A percentile compares a stretch with the other conserved stretches of the same genome.
Conservation (phyloP, 1,139 yeast species). For the Diutina sp. region DNA sequence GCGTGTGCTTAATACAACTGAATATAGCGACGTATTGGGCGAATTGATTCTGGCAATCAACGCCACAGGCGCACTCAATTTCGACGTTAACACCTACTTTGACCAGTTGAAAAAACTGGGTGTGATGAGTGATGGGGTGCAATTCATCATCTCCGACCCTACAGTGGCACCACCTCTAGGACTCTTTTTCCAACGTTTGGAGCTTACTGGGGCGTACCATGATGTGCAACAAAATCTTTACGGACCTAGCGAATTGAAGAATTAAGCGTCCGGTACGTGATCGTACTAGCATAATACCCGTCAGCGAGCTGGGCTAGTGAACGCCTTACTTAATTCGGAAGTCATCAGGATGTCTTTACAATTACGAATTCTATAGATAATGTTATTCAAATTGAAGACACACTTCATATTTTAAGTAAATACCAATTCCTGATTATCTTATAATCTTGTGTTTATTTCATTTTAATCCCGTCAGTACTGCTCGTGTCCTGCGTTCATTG, state of each 20-base stretch:
- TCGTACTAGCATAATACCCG: neutral
- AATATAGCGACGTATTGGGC: conserved; percentile 13
- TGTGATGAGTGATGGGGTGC: conserved; percentile 13
- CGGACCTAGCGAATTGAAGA: conserved; percentile 10
- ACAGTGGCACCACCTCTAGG: conserved; percentile 23
- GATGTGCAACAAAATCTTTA: conserved; percentile 21
- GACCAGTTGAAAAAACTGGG: conserved; percentile 14
- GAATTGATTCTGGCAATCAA: conserved; percentile 17
- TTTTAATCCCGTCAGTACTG: no score
- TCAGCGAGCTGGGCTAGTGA: neutral
- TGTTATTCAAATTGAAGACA: neutral
- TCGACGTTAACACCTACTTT: conserved; percentile 10
- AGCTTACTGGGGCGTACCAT: conserved; percentile 19
- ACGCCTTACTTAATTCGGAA: neutral
- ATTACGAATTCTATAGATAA: neutral
- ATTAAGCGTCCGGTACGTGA: neutral
- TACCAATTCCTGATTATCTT: no score
- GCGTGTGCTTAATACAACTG: conserved; percentile 9
- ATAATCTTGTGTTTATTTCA: no score
- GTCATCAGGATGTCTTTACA: neutral
- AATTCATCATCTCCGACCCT: conserved; percentile 17
- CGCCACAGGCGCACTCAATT: conserved; percentile 18
- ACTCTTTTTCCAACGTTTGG: conserved; percentile 19
- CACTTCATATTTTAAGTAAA: neutral
- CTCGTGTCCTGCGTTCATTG: no score